Evolutionary conservation across 441 rosid genomes (phyloP).

Genomic region (Mallotus repandus): DNA sequence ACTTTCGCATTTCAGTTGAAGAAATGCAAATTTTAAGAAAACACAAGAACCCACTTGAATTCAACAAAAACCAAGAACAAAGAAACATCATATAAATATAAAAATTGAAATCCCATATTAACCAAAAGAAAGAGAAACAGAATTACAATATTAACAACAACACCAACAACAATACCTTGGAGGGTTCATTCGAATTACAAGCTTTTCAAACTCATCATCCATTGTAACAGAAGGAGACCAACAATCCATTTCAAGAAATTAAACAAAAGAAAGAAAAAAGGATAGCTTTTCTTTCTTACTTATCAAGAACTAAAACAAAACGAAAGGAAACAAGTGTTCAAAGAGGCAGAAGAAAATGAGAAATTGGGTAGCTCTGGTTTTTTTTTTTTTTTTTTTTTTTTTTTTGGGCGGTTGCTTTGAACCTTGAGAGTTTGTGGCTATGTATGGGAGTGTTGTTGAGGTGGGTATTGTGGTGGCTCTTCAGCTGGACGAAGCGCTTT

Average conservation of each 20-base stretch:
- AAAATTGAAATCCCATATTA: constrained; percentile 4
- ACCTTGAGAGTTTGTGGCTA: constrained; percentile 22
- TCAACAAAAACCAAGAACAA: not conserved
- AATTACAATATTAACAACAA: not conserved
- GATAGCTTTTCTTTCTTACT: too few relatives aligned
- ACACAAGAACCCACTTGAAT: constrained; percentile 23
- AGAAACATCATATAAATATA: too few relatives aligned
- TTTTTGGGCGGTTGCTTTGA: not conserved
- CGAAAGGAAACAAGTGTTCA: not conserved
- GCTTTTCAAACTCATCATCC: constrained; percentile 74
- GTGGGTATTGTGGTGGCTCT: constrained; percentile 34
- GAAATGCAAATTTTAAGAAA: constrained; percentile 22
- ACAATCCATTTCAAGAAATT: constrained; percentile 46
- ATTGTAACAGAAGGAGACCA: constrained; percentile 54
- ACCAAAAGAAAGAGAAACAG: not conserved
- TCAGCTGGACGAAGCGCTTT: constrained; percentile 46
- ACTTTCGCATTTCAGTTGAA: constrained; percentile 8
- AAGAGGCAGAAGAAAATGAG: not conserved
- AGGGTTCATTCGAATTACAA: constrained; percentile 73
- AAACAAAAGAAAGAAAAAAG: not conserved
- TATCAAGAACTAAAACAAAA: not conserved
- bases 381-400: not conserved
- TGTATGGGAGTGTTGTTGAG: constrained; percentile 21
- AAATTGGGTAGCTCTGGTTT: not conserved
- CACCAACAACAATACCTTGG: constrained; percentile 45